Evolutionary conservation across 2,329 filamentous ascomycete genomes (phyloP).

Genomic region (Akanthomyces uredinophilus): DNA sequence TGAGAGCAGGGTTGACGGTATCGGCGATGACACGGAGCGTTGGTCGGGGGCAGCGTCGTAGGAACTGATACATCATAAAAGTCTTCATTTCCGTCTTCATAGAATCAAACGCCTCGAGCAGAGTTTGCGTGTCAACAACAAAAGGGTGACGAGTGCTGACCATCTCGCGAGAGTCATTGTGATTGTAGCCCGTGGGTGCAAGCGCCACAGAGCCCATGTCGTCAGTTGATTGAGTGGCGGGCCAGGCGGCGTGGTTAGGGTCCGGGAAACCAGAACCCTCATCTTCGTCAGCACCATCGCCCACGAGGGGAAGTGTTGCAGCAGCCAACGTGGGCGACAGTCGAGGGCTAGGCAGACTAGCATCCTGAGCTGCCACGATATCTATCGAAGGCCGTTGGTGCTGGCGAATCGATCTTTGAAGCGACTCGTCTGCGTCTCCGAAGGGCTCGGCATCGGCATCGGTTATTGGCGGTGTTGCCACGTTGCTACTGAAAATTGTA

Average conservation of each 20-base stretch:
- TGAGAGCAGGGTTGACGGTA: conserved; percentile 87
- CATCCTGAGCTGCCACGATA: conserved; percentile 73
- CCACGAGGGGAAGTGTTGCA: conserved; percentile 45
- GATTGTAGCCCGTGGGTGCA: conserved; percentile 21
- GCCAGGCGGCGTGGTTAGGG: conserved; percentile 28
- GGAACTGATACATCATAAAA: conserved; percentile 93
- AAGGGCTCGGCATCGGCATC: conserved; percentile 65
- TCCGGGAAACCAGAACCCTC: conserved; percentile 28
- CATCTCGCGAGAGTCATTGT: conserved; percentile 23
- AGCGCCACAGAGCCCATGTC: conserved; percentile 25
- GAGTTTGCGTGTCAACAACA: conserved; percentile 76
- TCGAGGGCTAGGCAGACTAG: conserved; percentile 89
- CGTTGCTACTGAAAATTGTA: conserved; percentile 57
- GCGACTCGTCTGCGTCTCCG: conserved; percentile 44
- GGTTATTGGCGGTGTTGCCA: conserved; percentile 70
- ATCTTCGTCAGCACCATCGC: conserved; percentile 39
- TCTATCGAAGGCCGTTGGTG: conserved; percentile 55
- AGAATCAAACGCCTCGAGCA: conserved; percentile 85
- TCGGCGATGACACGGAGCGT: conserved; percentile 86
- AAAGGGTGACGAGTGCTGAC: conserved; percentile 24
- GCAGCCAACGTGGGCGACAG: conserved; percentile 87
- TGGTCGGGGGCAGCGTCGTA: conserved; percentile 80
- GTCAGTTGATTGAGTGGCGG: conserved; percentile 38
- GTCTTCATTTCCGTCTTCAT: conserved; percentile 90
- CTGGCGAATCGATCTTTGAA: conserved; percentile 42